Percentiles rank a stretch among this genome's conserved stretches.
phyloP scores from a whole-genome alignment of 495 filamentous ascomycete genomes.

The Astrocystis sublimbata region DNA sequence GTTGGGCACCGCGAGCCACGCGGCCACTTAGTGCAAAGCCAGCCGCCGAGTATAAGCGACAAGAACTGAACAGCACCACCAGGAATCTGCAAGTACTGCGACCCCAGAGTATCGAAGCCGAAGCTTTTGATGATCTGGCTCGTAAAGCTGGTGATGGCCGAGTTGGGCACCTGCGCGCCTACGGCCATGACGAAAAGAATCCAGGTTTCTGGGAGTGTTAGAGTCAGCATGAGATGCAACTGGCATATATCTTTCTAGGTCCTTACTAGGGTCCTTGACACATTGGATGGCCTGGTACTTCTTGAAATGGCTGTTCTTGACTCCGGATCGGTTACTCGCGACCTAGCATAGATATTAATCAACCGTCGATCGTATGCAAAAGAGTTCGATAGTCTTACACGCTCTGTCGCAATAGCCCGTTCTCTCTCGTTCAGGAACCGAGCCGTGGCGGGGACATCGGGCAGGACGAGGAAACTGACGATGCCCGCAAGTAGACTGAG shows the following conservation, averaged over 20 bases:
- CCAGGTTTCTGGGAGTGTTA: conserved; percentile 53
- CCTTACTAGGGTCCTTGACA: conserved; percentile 47
- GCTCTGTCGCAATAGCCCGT: conserved; percentile 54
- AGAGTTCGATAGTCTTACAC: conserved; percentile 33
- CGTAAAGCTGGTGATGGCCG: conserved; percentile 22
- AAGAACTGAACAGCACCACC: conserved; percentile 42
- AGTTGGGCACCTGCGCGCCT: conserved; percentile 20
- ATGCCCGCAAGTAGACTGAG: conserved; percentile 54
- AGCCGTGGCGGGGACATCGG: conserved; percentile 59
- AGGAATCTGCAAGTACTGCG: conserved; percentile 45
- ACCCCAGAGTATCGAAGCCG: conserved; percentile 52
- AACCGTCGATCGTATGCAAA: neutral
- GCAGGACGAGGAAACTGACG: conserved; percentile 56
- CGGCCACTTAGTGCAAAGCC: conserved; percentile 28
- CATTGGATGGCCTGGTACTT: conserved; percentile 56
- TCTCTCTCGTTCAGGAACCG: conserved; percentile 51
- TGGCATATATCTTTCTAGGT: neutral
- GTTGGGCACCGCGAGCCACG: conserved; percentile 32
- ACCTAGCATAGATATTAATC: conserved; percentile 7
- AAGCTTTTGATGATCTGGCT: conserved; percentile 32
- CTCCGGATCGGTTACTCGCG: conserved; percentile 56
- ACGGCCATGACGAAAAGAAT: conserved; percentile 32
- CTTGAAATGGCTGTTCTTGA: conserved; percentile 60
- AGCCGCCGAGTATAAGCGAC: conserved; percentile 29
- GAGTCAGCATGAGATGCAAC: too few relatives aligned